Evolutionary conservation across 2,329 filamentous ascomycete genomes (phyloP).

Genomic region (Taxawa tesnikishii): DNA sequence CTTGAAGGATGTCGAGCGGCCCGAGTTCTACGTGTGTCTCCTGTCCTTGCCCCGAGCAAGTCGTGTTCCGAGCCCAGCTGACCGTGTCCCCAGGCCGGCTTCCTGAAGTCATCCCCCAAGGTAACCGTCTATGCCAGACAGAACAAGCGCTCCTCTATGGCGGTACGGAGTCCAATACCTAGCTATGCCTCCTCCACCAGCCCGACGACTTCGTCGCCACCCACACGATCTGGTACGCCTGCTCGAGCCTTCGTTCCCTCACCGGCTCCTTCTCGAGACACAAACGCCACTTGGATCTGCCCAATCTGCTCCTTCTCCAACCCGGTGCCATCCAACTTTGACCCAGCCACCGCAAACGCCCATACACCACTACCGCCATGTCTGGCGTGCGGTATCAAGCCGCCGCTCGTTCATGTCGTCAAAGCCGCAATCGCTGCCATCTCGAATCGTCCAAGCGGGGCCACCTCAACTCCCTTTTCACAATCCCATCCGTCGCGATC

Average conservation of each 20-base stretch:
- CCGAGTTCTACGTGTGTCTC: constrained; percentile 66
- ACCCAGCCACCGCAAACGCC: constrained; percentile 65
- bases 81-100: constrained; percentile 52
- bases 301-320: constrained; percentile 94
- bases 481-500: neutral
- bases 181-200: constrained; percentile 36
- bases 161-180: constrained; percentile 39
- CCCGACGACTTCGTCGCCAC: constrained; percentile 34
- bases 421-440: constrained; percentile 77
- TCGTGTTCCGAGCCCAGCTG: constrained; percentile 2
- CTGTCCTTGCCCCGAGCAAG: constrained; percentile 4
- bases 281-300: constrained; percentile 80
- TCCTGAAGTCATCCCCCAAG: constrained; percentile 90
- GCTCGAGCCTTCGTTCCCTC: constrained; percentile 30
- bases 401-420: constrained; percentile 65
- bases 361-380: constrained; percentile 77
- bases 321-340: constrained; percentile 84
- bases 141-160: constrained; percentile 50
- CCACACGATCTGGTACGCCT: constrained; percentile 26
- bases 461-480: constrained; percentile 1
- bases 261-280: constrained; percentile 33
- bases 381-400: constrained; percentile 87
- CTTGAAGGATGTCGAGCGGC: constrained; percentile 79
- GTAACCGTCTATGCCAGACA: constrained; percentile 80
- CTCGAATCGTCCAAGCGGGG: constrained; percentile 36